Evolutionary conservation across 257 asterid genomes (phyloP), one percentile per base, ranked within the genome.

Genomic region (Knoxia roxburghii): DNA sequence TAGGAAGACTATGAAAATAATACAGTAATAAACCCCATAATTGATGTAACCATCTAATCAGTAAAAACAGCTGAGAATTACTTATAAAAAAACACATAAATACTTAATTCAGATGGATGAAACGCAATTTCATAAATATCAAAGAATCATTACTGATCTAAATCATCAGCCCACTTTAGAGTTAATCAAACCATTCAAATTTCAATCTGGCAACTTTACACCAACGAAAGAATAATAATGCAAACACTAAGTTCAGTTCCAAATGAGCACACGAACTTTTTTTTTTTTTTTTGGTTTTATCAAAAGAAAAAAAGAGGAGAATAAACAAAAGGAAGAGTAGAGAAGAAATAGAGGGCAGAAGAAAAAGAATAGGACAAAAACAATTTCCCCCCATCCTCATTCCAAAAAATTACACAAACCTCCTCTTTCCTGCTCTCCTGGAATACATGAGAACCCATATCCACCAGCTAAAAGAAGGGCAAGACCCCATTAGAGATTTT

Each of bases 351-450:
- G 43, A 37, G 1, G 59, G 65, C 73, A 24, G 20, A 41, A 40
- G 64, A 35, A 21, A 50, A 50, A 51, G 46, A 51, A 50, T 11
- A 51, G 50, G 29, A 58, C 43, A 65, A 26, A 53, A 35, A 24
- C 26, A 51, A n/a, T n/a, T 33, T 50, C 51, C 60, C 50, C 61
- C 59, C 46, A 4, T 66, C 61, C 4, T 35, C 70, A 35, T 21
- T 66, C 32, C 51, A 39, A 66, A 39, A 30, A 50, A 51, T 50
- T 66, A 51, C 61, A 66, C 70, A 65, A 39, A 49, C 59, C 35
- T 14, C 61, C 70, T 32, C 60, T 33, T 17, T 33, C 37, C 61
- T 32, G 51, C 61, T n/a, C 51, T 66, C 61, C 70, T 35, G 10
- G 2, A 66, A 32, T 51, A 48, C 29, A 66, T 35, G 51, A 23